A percentile compares a stretch with the other conserved stretches of the same genome.
Evolutionary conservation across 495 filamentous ascomycete genomes (phyloP).

Genomic region (Xylaria bambusicola): DNA sequence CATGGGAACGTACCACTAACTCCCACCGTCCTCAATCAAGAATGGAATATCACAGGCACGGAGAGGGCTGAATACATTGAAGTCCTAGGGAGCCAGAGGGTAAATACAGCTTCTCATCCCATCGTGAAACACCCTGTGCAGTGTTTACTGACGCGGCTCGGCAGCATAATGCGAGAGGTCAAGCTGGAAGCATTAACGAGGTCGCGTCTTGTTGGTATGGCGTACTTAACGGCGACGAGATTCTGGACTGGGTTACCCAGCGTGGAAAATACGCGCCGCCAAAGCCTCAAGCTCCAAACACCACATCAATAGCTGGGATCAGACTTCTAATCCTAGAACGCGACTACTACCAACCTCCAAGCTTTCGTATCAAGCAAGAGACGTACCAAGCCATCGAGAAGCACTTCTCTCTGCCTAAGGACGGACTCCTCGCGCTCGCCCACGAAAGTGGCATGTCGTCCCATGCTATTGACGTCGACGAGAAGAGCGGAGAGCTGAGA

Average conservation of each 20-base stretch:
- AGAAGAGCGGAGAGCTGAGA: not conserved
- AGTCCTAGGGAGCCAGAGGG: not conserved
- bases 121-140: not conserved
- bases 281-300: not conserved
- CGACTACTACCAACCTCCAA: not conserved
- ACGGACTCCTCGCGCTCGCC: not conserved
- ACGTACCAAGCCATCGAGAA: slow-evolving; percentile 10
- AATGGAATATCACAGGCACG: slow-evolving; percentile 2
- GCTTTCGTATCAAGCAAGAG: slow-evolving; percentile 5
- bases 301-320: not conserved
- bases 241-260: slow-evolving; percentile 7
- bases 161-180: not conserved
- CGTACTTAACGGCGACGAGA: not conserved
- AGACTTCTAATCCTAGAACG: slow-evolving; percentile 10
- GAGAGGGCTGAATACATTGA: slow-evolving; percentile 12
- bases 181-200: not conserved
- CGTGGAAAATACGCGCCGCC: not conserved
- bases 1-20: not conserved
- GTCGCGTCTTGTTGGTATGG: slow-evolving; percentile 1
- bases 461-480: not conserved
- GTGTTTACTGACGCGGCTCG: not conserved
- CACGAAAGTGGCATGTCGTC: slow-evolving; percentile 7
- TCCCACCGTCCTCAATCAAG: slow-evolving; percentile 2
- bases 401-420: not conserved
- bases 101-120: not conserved